phyloP scores from a whole-genome alignment of 345 rosid genomes.

The Hibiscus syriacus region DNA sequence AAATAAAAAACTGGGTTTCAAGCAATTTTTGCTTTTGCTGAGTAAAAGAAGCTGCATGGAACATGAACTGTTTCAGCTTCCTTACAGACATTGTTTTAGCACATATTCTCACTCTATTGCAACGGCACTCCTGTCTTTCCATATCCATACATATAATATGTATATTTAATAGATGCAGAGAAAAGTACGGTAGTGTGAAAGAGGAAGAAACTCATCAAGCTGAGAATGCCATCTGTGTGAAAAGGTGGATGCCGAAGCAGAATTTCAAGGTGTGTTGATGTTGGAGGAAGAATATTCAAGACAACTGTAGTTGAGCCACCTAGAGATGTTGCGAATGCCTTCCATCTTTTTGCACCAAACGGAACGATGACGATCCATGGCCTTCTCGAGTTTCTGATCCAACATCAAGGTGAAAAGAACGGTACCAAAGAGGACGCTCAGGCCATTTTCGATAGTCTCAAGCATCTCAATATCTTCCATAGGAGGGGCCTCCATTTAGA shows the following conservation, averaged over 20 bases:
- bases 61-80: constrained; percentile 9
- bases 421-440: constrained; percentile 40
- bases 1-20: neutral
- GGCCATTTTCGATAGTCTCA: constrained; percentile 40
- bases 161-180: neutral
- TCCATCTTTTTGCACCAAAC: constrained; percentile 29
- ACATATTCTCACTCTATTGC: constrained; percentile 29
- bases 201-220: neutral
- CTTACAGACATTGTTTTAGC: constrained; percentile 16
- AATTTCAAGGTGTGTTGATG: constrained; percentile 42
- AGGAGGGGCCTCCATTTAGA: constrained; percentile 40
- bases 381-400: constrained; percentile 35
- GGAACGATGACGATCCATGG: constrained; percentile 52
- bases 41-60: neutral
- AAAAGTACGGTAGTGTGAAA: too few relatives aligned
- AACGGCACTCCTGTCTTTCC: constrained; percentile 18
- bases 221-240: neutral
- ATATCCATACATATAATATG: neutral
- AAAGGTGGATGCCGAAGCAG: constrained; percentile 11
- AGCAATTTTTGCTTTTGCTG: neutral
- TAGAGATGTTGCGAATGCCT: constrained; percentile 23
- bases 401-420: constrained; percentile 28
- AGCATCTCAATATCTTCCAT: constrained; percentile 44
- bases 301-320: constrained; percentile 35
- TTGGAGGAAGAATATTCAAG: constrained; percentile 44